Percentiles rank a stretch among this genome's conserved stretches.
phyloP scores from a whole-genome alignment of 345 rosid genomes.

The Gossypioides kirkii region DNA sequence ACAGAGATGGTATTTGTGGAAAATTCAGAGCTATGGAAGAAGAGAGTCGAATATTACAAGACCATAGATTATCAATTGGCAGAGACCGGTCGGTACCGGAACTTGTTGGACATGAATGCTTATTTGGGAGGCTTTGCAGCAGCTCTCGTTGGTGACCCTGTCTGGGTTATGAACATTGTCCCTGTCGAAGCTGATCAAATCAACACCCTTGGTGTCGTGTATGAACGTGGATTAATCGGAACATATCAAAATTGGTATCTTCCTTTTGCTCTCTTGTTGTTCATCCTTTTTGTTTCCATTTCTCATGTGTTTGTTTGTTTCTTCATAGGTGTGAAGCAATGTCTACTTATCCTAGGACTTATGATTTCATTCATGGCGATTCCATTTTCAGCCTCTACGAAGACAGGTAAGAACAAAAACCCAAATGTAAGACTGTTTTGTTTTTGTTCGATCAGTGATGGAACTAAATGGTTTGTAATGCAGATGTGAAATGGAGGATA shows the following conservation, averaged over 20 bases:
- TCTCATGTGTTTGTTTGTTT: not conserved
- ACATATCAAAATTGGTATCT: conserved; percentile 86
- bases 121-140: conserved; percentile 84
- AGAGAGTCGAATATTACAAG: conserved; percentile 70
- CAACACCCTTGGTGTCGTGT: conserved; percentile 76
- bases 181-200: conserved; percentile 50
- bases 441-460: not conserved
- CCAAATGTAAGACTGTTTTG: not conserved
- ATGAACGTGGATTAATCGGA: conserved; percentile 86
- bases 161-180: conserved; percentile 79
- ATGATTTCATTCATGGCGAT: conserved; percentile 78
- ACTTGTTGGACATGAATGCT: conserved; percentile 83
- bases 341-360: conserved; percentile 97
- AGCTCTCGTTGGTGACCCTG: conserved; percentile 65
- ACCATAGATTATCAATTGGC: conserved; percentile 55
- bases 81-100: conserved; percentile 71
- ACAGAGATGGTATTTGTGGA: conserved; percentile 45
- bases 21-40: conserved; percentile 61
- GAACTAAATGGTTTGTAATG: not conserved
- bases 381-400: conserved; percentile 67
- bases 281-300: not conserved
- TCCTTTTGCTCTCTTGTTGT: not conserved
- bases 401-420: conserved; percentile 33
- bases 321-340: conserved; percentile 47
- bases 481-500: conserved; percentile 74